phyloP scores from a whole-genome alignment of 2,329 filamentous ascomycete genomes.

The Lithohypha guttulata region DNA sequence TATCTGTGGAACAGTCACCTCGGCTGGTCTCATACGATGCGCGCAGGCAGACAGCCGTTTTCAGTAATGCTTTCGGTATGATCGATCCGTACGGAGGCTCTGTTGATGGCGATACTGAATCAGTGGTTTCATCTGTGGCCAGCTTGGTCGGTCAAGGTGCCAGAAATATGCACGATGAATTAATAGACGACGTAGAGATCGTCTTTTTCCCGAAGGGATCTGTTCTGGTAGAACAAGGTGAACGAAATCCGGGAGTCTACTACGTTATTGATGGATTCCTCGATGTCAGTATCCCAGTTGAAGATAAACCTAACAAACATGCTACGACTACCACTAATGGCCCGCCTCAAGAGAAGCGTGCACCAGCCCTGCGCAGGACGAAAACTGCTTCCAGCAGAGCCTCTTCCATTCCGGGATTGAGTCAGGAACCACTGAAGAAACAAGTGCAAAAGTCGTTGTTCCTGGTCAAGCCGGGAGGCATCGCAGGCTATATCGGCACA shows the following conservation, averaged over 20 bases:
- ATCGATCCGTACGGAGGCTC: slow-evolving; percentile 74
- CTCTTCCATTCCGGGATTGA: slow-evolving; percentile 18
- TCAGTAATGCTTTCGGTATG: slow-evolving; percentile 81
- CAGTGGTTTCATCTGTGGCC: slow-evolving; percentile 55
- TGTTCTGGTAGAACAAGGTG: slow-evolving; percentile 88
- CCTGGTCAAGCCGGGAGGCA: slow-evolving; percentile 83
- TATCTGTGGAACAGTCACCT: slow-evolving; percentile 77
- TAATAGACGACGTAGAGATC: slow-evolving; percentile 88
- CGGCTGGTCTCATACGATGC: slow-evolving; percentile 75
- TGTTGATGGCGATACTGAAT: slow-evolving; percentile 75
- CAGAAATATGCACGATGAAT: slow-evolving; percentile 59
- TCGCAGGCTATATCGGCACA: slow-evolving; percentile 89
- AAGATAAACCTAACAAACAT: slow-evolving; percentile 40
- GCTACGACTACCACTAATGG: slow-evolving; percentile 26
- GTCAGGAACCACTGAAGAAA: slow-evolving; percentile 27
- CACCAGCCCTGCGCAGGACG: slow-evolving; percentile 30
- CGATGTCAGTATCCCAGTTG: slow-evolving; percentile 75
- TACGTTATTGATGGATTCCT: slow-evolving; percentile 97
- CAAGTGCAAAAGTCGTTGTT: slow-evolving; percentile 62
- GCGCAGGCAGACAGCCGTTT: slow-evolving; percentile 65
- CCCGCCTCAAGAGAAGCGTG: slow-evolving; percentile 29
- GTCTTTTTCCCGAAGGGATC: slow-evolving; percentile 94
- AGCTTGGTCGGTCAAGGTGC: slow-evolving; percentile 50
- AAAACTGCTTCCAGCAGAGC: slow-evolving; percentile 33
- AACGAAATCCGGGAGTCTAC: slow-evolving; percentile 91